phyloP scores from a whole-genome alignment of 2,329 filamentous ascomycete species.

The Fusarium staphyleae region DNA sequence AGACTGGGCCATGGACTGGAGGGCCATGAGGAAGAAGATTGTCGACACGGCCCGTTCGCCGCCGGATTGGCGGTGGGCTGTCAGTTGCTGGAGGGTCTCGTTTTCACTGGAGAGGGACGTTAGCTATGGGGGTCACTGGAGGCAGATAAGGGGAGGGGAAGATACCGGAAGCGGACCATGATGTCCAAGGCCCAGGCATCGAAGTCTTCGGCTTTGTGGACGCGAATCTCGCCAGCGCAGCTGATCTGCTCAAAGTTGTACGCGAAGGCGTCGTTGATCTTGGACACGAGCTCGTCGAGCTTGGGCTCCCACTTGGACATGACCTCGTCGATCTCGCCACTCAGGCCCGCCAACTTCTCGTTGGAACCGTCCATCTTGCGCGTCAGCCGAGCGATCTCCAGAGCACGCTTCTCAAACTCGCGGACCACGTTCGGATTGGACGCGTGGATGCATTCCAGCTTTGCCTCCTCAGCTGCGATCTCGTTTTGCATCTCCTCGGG shows the following conservation, averaged over 20 bases:
- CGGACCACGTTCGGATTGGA: slow-evolving; percentile 77
- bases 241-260: slow-evolving; percentile 94
- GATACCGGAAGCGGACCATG: slow-evolving; percentile 90
- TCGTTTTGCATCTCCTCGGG: slow-evolving; percentile 73
- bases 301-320: slow-evolving; percentile 81
- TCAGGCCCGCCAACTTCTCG: slow-evolving; percentile 61
- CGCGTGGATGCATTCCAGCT: slow-evolving; percentile 80
- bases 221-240: slow-evolving; percentile 87
- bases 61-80: slow-evolving; percentile 93
- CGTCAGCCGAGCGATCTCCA: slow-evolving; percentile 72
- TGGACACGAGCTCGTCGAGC: slow-evolving; percentile 76
- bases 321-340: slow-evolving; percentile 67
- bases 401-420: slow-evolving; percentile 77
- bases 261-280: slow-evolving; percentile 89
- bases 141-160: slow-evolving; percentile 14
- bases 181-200: slow-evolving; percentile 94
- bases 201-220: slow-evolving; percentile 93
- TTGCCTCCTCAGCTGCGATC: slow-evolving; percentile 75
- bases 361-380: slow-evolving; percentile 62
- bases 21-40: slow-evolving; percentile 98
- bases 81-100: slow-evolving; percentile 83
- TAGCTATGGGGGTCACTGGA: slow-evolving; percentile 7
- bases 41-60: slow-evolving; percentile 96
- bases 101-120: slow-evolving; percentile 62
- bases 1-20: slow-evolving; percentile 90